Base-by-base conservation (phyloP, 805 yeast species). In the Starmerella riodocensis region DNA sequence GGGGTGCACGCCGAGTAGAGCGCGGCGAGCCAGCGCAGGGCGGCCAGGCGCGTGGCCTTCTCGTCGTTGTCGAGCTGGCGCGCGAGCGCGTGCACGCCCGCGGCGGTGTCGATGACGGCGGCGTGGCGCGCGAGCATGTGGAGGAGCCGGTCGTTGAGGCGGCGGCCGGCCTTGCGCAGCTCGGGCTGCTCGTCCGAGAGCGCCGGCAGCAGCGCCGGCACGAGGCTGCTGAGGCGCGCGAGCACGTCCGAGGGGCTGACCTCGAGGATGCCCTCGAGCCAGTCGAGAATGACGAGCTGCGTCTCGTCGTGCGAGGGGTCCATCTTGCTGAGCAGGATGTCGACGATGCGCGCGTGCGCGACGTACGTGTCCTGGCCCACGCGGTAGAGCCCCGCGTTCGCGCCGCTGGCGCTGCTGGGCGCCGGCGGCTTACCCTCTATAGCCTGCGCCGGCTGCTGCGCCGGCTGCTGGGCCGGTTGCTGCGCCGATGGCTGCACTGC, bases 21-120 rank as follows among this genome's bases (percentile, higher is more conserved):
- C 69, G 83, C 73, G 13, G 76, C 74, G 24, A 91, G 64, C 98
- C 98, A 91, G 47, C 86, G 94, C 26, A 91, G 62, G 19, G 91
- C 77, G 0, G 93, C 83, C 25, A 84, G 68, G 42, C 91, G 69
- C 0, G 95, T 80, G 22, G 76, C 74, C 45, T 84, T 94, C 49
- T 81, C 77, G 38, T 79, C 83, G 47, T 73, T 76, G 42, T 74
- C 60, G 45, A 80, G 75, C 54, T 85, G 93, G 29, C 74, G 56
- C 3, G 83, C 76, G 40, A 88, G 65, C 4, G 78, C 76, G 42
- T 76, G 75, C 29, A 85, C 74, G 1, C 84, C 75, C 6, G 78
- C 62, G 0, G 74, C 62, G 45, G 73, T 70, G 50, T 73, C 74
- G 12, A 71, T 51, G 35, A 55, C 40, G 20, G 44, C 41, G 14